A percentile compares a stretch with the other conserved stretches of the same genome.
Evolutionary conservation across 129 eudicot species (phyloP).

Genomic region (Helichrysum umbraculigerum): DNA sequence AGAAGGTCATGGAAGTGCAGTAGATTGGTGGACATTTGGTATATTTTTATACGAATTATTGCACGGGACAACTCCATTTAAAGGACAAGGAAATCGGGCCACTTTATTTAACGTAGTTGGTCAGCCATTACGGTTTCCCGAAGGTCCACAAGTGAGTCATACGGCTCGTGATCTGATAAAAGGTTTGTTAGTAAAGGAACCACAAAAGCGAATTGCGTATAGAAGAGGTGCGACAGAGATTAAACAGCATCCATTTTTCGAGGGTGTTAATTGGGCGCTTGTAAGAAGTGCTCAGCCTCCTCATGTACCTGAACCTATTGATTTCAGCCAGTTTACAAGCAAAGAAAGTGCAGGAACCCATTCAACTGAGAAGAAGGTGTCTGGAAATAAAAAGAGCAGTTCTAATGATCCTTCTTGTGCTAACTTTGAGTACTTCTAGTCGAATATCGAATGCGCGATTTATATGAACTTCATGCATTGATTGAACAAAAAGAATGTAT

Average conservation of each 20-base stretch:
- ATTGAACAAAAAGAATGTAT: not conserved
- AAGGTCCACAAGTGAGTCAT: slow-evolving; percentile 22
- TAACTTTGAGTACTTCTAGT: slow-evolving; percentile 31
- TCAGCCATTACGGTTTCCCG: slow-evolving; percentile 23
- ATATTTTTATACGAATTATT: slow-evolving; percentile 25
- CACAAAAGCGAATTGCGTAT: slow-evolving; percentile 28
- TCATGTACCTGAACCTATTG: slow-evolving; percentile 22
- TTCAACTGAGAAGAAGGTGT: slow-evolving; percentile 5
- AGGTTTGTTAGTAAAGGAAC: slow-evolving; percentile 28
- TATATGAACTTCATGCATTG: not conserved
- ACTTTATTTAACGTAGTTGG: slow-evolving; percentile 24
- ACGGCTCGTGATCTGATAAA: slow-evolving; percentile 24
- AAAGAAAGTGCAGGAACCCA: slow-evolving; percentile 19
- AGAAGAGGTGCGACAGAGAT: slow-evolving; percentile 28
- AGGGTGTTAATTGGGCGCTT: slow-evolving; percentile 23
- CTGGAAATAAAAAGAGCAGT: slow-evolving; percentile 21
- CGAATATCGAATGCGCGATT: not conserved
- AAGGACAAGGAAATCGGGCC: slow-evolving; percentile 23
- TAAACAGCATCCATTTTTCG: slow-evolving; percentile 27
- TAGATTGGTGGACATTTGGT: slow-evolving; percentile 29
- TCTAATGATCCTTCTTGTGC: slow-evolving; percentile 27
- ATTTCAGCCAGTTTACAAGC: slow-evolving; percentile 20
- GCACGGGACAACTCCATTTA: slow-evolving; percentile 24
- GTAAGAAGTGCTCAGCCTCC: slow-evolving; percentile 28
- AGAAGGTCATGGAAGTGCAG: slow-evolving; percentile 26